Evolutionary conservation across 176 grass and related monocot genomes (phyloP).

Genomic region (Dendrocalamus sinicus): DNA sequence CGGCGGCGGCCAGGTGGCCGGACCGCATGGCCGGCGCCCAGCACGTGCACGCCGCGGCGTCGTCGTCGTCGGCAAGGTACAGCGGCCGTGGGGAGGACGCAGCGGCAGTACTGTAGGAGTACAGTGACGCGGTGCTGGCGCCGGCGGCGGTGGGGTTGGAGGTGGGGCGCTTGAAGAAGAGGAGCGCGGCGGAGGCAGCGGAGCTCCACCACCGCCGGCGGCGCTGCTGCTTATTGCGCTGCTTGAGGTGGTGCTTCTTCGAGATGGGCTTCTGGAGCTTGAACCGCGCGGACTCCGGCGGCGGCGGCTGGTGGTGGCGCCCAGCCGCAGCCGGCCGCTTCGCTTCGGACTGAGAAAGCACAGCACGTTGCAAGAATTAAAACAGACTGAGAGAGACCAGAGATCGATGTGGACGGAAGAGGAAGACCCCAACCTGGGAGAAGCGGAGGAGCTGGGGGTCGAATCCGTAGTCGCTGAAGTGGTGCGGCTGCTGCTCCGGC

Average conservation of each 20-base stretch:
- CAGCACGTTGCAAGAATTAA: neutral
- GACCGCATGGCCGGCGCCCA: slow-evolving; percentile 43
- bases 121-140: neutral
- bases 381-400: neutral
- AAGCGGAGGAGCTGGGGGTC: slow-evolving; percentile 47
- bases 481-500: neutral
- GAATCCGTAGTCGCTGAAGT: slow-evolving; percentile 64
- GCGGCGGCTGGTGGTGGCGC: slow-evolving; percentile 4
- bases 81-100: neutral
- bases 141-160: neutral
- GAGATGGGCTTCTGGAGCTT: slow-evolving; percentile 62
- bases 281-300: slow-evolving; percentile 48
- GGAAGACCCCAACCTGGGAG: neutral
- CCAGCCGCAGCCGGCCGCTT: neutral
- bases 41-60: slow-evolving; percentile 24
- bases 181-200: slow-evolving; percentile 48
- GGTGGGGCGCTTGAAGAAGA: slow-evolving; percentile 52
- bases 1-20: slow-evolving; percentile 44
- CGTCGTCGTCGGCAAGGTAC: slow-evolving; percentile 38
- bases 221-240: neutral
- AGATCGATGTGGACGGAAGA: neutral
- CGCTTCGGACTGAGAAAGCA: slow-evolving; percentile 12
- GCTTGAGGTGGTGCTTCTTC: slow-evolving; percentile 35
- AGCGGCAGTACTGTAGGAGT: neutral
- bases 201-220: slow-evolving; percentile 65